Evolutionary conservation across 164 flowering plant genomes (phyloP).

Genomic region (Magnolia officinalis): DNA sequence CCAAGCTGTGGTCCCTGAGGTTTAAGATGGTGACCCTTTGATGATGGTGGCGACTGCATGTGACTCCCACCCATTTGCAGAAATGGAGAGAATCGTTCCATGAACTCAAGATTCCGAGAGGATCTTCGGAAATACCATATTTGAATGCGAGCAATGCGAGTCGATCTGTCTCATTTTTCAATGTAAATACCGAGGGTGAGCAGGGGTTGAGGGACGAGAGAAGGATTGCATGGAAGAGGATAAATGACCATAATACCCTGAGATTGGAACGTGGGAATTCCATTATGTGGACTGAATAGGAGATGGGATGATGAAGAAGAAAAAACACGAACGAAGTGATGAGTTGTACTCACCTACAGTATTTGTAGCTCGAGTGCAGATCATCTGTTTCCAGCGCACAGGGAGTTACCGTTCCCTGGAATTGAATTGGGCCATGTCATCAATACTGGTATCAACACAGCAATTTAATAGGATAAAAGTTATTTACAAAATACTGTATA

Average conservation of each 20-base stretch:
- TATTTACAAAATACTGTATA: no score
- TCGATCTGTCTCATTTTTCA: constrained; percentile 6
- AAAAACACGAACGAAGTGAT: no score
- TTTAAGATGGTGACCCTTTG: constrained; percentile 25
- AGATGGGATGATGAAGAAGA: no score
- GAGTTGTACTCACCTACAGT: no score
- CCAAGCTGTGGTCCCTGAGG: constrained; percentile 17
- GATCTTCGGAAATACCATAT: constrained; percentile 7
- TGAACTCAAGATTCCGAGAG: constrained; percentile 1
- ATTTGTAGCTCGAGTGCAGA: no score
- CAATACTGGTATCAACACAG: no score
- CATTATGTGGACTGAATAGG: no score
- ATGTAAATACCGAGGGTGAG: not conserved
- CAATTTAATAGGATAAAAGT: no score
- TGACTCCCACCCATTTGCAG: constrained; percentile 12
- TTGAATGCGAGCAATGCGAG: constrained; percentile 14
- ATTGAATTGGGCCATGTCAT: no score
- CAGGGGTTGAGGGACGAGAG: not conserved
- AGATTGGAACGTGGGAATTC: not conserved
- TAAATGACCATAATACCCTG: constrained; percentile 1
- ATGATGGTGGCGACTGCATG: constrained; percentile 17
- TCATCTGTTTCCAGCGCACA: no score
- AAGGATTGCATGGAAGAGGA: not conserved
- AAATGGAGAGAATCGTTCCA: constrained; percentile 18
- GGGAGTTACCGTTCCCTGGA: no score